Evolutionary conservation across 805 yeast species (phyloP).

Genomic region (Nakazawaea pomicola): DNA sequence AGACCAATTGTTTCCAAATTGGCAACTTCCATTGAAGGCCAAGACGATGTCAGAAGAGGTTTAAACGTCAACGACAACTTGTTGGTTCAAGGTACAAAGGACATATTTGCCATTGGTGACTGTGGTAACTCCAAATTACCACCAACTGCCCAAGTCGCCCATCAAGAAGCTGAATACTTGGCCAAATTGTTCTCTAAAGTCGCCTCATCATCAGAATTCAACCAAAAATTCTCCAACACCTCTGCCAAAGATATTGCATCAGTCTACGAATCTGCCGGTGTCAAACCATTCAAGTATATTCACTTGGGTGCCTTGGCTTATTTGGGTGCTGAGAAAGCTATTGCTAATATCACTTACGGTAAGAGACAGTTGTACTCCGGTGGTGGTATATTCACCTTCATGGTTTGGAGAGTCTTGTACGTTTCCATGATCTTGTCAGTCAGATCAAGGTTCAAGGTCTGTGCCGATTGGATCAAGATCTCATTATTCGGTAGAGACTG

Average conservation of each 20-base stretch:
- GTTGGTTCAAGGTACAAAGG: conserved; percentile 42
- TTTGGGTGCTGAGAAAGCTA: conserved; percentile 53
- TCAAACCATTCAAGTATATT: conserved; percentile 40
- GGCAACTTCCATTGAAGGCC: conserved; percentile 42
- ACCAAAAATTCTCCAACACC: conserved; percentile 34
- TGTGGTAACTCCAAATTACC: conserved; percentile 53
- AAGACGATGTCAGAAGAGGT: conserved; percentile 50
- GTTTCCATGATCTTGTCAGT: conserved; percentile 51
- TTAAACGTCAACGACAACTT: conserved; percentile 43
- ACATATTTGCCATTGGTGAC: conserved; percentile 49
- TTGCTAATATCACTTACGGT: conserved; percentile 54
- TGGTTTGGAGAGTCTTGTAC: conserved; percentile 53
- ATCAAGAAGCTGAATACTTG: conserved; percentile 48
- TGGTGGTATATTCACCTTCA: conserved; percentile 50
- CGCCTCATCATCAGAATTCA: conserved; percentile 37
- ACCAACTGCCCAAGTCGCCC: conserved; percentile 56
- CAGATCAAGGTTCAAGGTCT: conserved; percentile 46
- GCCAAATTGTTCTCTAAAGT: conserved; percentile 38
- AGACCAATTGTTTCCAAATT: conserved; percentile 40
- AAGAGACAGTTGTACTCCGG: conserved; percentile 42
- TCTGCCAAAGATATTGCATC: conserved; percentile 15
- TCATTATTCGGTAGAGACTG: conserved; percentile 50
- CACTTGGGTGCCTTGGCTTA: conserved; percentile 53
- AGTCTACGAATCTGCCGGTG: conserved; percentile 15
- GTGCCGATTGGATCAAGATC: conserved; percentile 48